Conservation (phyloP, 2,329 filamentous ascomycete species). For the Scorias spongiosa region DNA sequence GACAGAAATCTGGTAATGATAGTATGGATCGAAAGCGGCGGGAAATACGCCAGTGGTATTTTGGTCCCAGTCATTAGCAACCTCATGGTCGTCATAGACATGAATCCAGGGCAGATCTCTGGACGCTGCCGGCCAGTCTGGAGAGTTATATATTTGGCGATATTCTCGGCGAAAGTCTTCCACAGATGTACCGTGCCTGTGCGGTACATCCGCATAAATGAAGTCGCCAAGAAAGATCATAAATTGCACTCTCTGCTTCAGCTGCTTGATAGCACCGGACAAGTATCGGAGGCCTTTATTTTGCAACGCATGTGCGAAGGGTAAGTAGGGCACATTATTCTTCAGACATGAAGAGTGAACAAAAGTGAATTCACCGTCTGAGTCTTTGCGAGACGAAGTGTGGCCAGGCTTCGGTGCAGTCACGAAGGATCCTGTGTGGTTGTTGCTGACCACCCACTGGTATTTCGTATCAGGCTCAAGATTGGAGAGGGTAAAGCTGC, state of each 20-base stretch:
- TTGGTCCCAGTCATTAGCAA: conserved; percentile 79
- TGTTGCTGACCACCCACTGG: conserved; percentile 74
- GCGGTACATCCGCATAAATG: conserved; percentile 80
- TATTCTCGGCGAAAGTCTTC: conserved; percentile 84
- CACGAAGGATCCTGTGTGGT: conserved; percentile 67
- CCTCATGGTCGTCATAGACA: conserved; percentile 92
- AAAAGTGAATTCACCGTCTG: conserved; percentile 68
- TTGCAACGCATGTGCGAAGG: conserved; percentile 64
- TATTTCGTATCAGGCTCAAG: conserved; percentile 60
- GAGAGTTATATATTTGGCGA: conserved; percentile 86
- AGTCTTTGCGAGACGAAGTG: conserved; percentile 35
- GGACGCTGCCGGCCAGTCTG: conserved; percentile 67
- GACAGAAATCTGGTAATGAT: conserved; percentile 66
- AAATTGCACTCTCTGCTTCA: conserved; percentile 49
- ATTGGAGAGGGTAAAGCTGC: conserved; percentile 49
- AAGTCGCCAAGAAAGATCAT: conserved; percentile 69
- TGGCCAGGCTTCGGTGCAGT: conserved; percentile 58
- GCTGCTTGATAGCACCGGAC: conserved; percentile 51
- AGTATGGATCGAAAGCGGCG: conserved; percentile 69
- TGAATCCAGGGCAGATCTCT: conserved; percentile 92
- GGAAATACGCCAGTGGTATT: conserved; percentile 69
- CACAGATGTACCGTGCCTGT: conserved; percentile 53
- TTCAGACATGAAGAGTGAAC: conserved; percentile 88
- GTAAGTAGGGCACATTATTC: conserved; percentile 76
- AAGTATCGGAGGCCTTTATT: conserved; percentile 70